phyloP scores from a whole-genome alignment of 257 asterid species.

The Solanum dulcamara region DNA sequence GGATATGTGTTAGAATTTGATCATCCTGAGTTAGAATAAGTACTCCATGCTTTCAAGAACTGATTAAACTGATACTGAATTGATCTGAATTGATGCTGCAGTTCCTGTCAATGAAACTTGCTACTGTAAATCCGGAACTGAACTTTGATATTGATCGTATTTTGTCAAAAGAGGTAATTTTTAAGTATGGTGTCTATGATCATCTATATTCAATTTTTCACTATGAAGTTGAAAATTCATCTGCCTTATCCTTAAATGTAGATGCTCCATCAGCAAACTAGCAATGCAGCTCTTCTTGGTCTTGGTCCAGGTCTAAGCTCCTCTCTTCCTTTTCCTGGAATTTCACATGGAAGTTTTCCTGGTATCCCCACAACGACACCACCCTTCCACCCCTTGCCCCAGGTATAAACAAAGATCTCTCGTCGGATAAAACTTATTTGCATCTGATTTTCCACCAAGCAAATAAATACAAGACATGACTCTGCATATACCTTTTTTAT shows the following conservation, averaged over 20 bases:
- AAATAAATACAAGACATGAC: background rate
- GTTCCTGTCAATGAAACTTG: slow-evolving; percentile 90
- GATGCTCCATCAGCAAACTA: slow-evolving; percentile 57
- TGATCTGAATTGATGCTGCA: slow-evolving; percentile 18
- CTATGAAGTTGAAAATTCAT: background rate
- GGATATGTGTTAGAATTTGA: background rate
- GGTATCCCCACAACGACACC: slow-evolving; percentile 24
- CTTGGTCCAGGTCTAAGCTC: slow-evolving; percentile 36
- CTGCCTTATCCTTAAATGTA: slow-evolving; percentile 7
- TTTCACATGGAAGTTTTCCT: slow-evolving; percentile 40
- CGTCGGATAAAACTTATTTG: background rate
- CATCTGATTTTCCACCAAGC: background rate
- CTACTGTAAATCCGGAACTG: slow-evolving; percentile 74
- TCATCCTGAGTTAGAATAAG: background rate
- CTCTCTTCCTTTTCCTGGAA: slow-evolving; percentile 41
- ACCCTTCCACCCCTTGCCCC: slow-evolving; percentile 45
- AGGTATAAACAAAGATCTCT: slow-evolving; percentile 26
- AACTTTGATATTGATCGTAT: slow-evolving; percentile 56
- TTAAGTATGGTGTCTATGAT: background rate
- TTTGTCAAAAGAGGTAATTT: slow-evolving; percentile 65
- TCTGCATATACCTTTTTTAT: background rate
- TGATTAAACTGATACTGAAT: background rate
- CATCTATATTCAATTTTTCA: background rate
- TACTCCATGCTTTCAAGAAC: background rate
- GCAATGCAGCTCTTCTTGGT: slow-evolving; percentile 32